Evolutionary conservation across 148 eudicot species (phyloP).

Genomic region (Vaccinium vitisidaea): DNA sequence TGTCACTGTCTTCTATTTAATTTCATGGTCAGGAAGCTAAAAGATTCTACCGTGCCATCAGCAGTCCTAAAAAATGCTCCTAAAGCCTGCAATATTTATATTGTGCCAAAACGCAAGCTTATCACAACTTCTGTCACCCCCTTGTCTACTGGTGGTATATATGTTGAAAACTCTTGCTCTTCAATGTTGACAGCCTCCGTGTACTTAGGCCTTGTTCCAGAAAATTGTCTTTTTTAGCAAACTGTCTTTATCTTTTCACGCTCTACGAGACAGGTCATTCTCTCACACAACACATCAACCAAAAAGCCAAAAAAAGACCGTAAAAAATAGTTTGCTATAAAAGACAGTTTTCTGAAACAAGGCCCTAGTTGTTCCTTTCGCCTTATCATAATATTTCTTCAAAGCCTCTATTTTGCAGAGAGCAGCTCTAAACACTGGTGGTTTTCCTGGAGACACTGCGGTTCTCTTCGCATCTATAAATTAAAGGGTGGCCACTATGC

Average conservation of each 20-base stretch:
- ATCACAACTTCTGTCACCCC: slow-evolving; percentile 44
- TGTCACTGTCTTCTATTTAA: neutral
- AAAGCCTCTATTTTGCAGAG: slow-evolving; percentile 14
- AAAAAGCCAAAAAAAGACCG: too few species aligned
- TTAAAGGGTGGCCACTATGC: neutral
- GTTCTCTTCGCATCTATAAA: slow-evolving; percentile 19
- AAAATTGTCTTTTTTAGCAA: too few species aligned
- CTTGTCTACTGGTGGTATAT: slow-evolving; percentile 42
- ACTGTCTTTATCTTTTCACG: too few species aligned
- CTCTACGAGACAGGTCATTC: too few species aligned
- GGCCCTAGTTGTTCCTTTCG: neutral
- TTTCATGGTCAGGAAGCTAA: slow-evolving; percentile 42
- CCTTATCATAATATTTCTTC: neutral
- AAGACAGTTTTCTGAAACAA: too few species aligned
- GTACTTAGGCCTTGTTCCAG: neutral
- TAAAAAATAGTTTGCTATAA: too few species aligned
- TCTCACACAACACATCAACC: too few species aligned
- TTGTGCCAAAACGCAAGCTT: slow-evolving; percentile 55
- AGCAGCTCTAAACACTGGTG: slow-evolving; percentile 20
- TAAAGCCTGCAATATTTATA: slow-evolving; percentile 52
- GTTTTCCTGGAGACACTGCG: slow-evolving; percentile 12
- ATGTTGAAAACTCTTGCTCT: slow-evolving; percentile 13
- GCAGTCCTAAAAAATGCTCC: slow-evolving; percentile 58
- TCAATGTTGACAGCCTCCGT: neutral
- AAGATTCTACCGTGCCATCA: slow-evolving; percentile 57